Evolutionary conservation across 306 rosid species (phyloP), one percentile per base, ranked within the genome.

Genomic region (Pyrus bretschneideri): DNA sequence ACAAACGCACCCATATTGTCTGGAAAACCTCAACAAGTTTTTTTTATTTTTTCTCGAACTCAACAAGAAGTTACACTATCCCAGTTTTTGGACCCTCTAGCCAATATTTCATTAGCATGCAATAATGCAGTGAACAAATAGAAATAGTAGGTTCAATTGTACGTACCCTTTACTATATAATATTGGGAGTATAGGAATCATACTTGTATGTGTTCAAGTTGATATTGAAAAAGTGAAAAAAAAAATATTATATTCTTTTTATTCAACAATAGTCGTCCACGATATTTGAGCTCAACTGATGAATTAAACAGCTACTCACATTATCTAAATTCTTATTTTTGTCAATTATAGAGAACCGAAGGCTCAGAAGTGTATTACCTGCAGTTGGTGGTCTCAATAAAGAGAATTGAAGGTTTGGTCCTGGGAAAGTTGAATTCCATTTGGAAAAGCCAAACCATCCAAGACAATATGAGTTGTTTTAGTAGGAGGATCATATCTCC

Each of bases 371-470:
- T 33, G 8, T 33, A 33, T 33, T 73, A 88, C 98, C 97, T 91
- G 97, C 97, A 95, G 69, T 95, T 92, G 75, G 99, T 95, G 61
- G 99, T 95, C 86, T 95, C 97, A 0, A 92, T 89, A 79, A 55
- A 95, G 64, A 95, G 82, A 33, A 31, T 4, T 90, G 64, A 86
- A 90, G 54, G 79, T 83, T 18, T 95, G 97, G 70, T 92, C 97
- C 72, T 72, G 79, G 5, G 98, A 92, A 38, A 92, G 73, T 49
- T 92, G 98, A 6, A 95, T 87, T 10, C 98, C 98, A 52, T 95
- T 95, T 19, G 98, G 97, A 78, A 92, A 95, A 73, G 97, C 97
- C 85, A 95, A 91, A 7, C 97, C 96, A 61, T 90, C 92, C 83
- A 95, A 82, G 11, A 95, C 94, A 83, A 90, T 84, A 62, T 86